Base-by-base conservation (phyloP, 1,139 yeast genomes). In the Kodamaea sp. region DNA sequence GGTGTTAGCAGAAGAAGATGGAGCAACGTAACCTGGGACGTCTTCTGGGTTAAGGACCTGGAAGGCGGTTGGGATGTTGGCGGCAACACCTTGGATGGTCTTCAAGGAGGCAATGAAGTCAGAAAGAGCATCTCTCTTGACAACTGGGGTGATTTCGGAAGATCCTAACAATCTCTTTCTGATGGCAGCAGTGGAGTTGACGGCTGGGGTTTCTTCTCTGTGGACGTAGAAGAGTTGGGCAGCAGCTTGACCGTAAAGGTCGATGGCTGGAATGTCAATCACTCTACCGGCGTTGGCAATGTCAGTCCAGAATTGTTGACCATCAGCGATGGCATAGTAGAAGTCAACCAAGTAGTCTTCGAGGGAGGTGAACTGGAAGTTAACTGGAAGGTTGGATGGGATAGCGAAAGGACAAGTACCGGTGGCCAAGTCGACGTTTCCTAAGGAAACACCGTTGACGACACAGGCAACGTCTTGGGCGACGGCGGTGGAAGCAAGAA, bases 161-260 rank as follows among this genome's bases (percentile, higher is more conserved):
- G n/a, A 8, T 3, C 40, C 40, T 38, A 55, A 40, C 34, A 62
- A 64, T 66, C 74, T 66, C 56, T 57, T 68, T 58, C 69, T 64
- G 52, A 66, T 52, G 29, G 70, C 68, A 44, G 63, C 62, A 42
- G 73, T 63, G 32, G 73, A 66, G 63, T 69, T 69, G 30, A 63
- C 43, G 34, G 57, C 53, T 36, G 71, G 67, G 22, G 52, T 35
- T 41, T 52, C 40, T 33, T 53, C 51, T 25, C 45, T 51, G 43
- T 57, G 61, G 37, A 66, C 64, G 41, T 57, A 59, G 63, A 39
- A 65, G 28, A 61, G 50, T 28, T 62, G 56, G 34, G 53, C 43
- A 34, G 49, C 47, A 24, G 55, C 49, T 10, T 30, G 24, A 34
- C 54, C 54, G 51, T 48, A 63, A 42, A 64, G 50, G 15, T 37